A percentile compares a stretch with the other conserved stretches of the same genome.
Evolutionary conservation across 1,284 basidiomycete genomes (phyloP).

Genomic region (Erythrobasidium hasegawianum): DNA sequence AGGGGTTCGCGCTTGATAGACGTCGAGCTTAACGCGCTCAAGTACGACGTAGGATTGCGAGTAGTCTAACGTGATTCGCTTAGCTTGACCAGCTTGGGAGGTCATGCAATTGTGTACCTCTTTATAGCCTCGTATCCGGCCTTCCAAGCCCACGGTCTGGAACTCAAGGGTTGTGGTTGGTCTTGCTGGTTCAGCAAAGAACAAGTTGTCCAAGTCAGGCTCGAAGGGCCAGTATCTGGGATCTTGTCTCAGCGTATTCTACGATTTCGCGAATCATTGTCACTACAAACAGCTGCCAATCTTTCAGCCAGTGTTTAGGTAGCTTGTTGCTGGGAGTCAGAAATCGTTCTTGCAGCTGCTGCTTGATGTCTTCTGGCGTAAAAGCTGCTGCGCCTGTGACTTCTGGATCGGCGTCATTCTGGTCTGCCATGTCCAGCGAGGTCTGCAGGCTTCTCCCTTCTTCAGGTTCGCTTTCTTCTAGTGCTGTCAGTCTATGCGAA

Average conservation of each 20-base stretch:
- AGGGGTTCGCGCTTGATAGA: slow-evolving; percentile 79
- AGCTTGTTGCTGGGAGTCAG: slow-evolving; percentile 19
- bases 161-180: slow-evolving; percentile 65
- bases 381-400: background rate
- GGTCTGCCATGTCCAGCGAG: background rate
- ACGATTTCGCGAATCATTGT: background rate
- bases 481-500: no score
- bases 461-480: no score
- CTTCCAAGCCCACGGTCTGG: slow-evolving; percentile 70
- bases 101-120: slow-evolving; percentile 56
- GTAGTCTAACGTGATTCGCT: slow-evolving; percentile 53
- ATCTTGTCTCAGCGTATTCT: background rate
- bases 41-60: slow-evolving; percentile 21
- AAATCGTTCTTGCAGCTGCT: slow-evolving; percentile 28
- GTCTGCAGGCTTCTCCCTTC: background rate
- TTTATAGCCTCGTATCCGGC: slow-evolving; percentile 71
- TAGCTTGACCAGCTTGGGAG: slow-evolving; percentile 24
- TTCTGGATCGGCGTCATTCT: slow-evolving; percentile 3
- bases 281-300: slow-evolving; percentile 26
- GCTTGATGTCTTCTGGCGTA: slow-evolving; percentile 11
- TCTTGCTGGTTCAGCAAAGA: slow-evolving; percentile 24
- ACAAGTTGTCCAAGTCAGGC: slow-evolving; percentile 13
- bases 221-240: slow-evolving; percentile 27
- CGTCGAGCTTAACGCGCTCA: slow-evolving; percentile 51
- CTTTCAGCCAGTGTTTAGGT: slow-evolving; percentile 32